phyloP scores from a whole-genome alignment of 2,329 filamentous ascomycete species.

The Aspergillus ibericus region DNA sequence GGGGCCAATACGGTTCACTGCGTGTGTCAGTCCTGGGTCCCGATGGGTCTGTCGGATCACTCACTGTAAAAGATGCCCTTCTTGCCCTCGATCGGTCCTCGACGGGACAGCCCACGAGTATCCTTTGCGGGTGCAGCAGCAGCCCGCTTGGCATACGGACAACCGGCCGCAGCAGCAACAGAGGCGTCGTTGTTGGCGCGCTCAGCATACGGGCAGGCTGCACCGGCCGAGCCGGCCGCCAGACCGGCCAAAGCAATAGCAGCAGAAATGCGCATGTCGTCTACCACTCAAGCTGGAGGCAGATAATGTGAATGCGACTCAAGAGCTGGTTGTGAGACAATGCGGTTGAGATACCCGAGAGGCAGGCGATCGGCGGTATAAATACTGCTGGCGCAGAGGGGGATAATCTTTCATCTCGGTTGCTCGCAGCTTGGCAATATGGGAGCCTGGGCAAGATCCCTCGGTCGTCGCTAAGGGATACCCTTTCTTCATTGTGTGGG shows the following conservation, averaged over 20 bases:
- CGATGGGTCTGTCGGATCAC: background rate
- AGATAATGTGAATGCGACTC: background rate
- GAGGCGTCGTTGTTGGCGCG: background rate
- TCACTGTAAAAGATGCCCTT: conserved; percentile 6
- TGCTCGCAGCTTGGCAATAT: background rate
- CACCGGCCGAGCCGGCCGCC: conserved; percentile 1
- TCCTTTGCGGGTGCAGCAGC: background rate
- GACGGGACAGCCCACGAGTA: background rate
- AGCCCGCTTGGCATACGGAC: conserved; percentile 1
- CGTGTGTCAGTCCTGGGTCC: background rate
- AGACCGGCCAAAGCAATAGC: background rate
- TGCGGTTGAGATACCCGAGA: background rate
- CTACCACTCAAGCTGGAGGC: background rate
- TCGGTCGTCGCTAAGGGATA: background rate
- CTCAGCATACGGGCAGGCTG: background rate
- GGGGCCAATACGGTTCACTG: conserved; percentile 7
- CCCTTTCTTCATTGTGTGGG: background rate
- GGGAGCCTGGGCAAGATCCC: background rate
- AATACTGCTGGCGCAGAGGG: background rate
- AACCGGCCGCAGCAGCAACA: background rate
- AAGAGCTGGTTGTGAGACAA: background rate
- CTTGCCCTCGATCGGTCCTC: background rate
- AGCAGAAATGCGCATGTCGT: conserved; percentile 2
- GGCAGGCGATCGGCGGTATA: background rate
- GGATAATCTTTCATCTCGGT: background rate